A percentile compares a stretch with the other conserved stretches of the same genome.
These are phyloP conservation scores for Buxus sempervirens DNA, from an alignment of 164 flowering plant genomes.

Conservation along the genomic window DNA sequence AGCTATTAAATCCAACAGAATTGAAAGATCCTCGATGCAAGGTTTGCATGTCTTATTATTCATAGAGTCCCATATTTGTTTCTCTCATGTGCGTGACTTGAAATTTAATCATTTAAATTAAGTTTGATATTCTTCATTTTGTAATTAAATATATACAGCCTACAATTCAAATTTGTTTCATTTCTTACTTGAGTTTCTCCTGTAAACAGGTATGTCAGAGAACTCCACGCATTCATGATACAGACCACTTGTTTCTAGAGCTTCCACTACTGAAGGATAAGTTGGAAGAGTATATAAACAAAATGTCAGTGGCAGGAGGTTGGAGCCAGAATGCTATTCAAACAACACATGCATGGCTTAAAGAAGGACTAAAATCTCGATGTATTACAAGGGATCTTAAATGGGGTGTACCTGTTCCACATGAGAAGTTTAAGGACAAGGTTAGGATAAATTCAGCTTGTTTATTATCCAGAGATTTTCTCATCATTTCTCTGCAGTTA, in stretches of 20 bases:
- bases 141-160: neutral
- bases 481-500: neutral
- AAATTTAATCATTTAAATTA: neutral
- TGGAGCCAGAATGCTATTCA: slow-evolving; percentile 98
- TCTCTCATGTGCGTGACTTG: neutral
- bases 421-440: slow-evolving; percentile 79
- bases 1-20: slow-evolving; percentile 89
- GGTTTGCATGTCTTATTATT: slow-evolving; percentile 30
- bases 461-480: neutral
- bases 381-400: slow-evolving; percentile 95
- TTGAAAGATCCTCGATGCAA: slow-evolving; percentile 83
- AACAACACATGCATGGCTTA: slow-evolving; percentile 82
- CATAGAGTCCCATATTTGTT: neutral
- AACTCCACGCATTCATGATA: slow-evolving; percentile 72
- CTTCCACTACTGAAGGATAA: slow-evolving; percentile 69
- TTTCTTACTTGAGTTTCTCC: slow-evolving; percentile 8
- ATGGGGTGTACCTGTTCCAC: slow-evolving; percentile 99
- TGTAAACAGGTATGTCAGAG: slow-evolving; percentile 53
- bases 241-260: slow-evolving; percentile 90
- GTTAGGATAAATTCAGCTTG: slow-evolving; percentile 28
- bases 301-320: slow-evolving; percentile 69
- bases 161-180: neutral
- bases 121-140: neutral
- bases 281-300: slow-evolving; percentile 62
- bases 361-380: slow-evolving; percentile 74